Evolutionary conservation across 768 basidiomycete genomes (phyloP).

Genomic region (Suillus sp.): DNA sequence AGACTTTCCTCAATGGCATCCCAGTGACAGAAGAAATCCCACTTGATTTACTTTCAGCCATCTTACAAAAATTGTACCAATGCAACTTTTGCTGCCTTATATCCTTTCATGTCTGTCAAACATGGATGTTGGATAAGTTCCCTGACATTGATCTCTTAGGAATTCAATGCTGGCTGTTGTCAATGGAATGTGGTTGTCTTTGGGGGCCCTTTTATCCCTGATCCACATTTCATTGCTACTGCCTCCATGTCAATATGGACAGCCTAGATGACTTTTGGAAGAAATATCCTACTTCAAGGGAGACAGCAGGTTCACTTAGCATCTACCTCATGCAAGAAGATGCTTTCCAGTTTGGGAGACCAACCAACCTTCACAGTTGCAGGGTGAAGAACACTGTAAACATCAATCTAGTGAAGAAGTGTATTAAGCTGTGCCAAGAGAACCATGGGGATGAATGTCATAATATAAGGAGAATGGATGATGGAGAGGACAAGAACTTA

Average conservation of each 20-base stretch:
- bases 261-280: not conserved
- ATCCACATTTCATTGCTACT: slow-evolving; percentile 3
- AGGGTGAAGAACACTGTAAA: slow-evolving; percentile 10
- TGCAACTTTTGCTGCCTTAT: slow-evolving; percentile 14
- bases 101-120: slow-evolving; percentile 3
- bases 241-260: slow-evolving; percentile 9
- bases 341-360: slow-evolving; percentile 9
- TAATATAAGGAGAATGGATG: slow-evolving; percentile 1
- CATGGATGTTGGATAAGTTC: slow-evolving; percentile 5
- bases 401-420: slow-evolving; percentile 12
- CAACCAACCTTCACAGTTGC: slow-evolving; percentile 12
- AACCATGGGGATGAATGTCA: slow-evolving; percentile 9
- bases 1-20: slow-evolving; percentile 10
- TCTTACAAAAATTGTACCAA: slow-evolving; percentile 10
- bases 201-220: not conserved
- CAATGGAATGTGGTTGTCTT: not conserved
- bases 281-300: not conserved
- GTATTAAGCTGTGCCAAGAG: slow-evolving; percentile 8
- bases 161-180: not conserved
- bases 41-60: not conserved
- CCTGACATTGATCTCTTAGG: not conserved
- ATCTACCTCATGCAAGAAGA: slow-evolving; percentile 15
- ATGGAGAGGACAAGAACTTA: slow-evolving; percentile 1
- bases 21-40: not conserved
- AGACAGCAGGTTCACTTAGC: slow-evolving; percentile 1